phyloP scores from a whole-genome alignment of 2,329 filamentous ascomycete species.

The Fusarium proliferatum region DNA sequence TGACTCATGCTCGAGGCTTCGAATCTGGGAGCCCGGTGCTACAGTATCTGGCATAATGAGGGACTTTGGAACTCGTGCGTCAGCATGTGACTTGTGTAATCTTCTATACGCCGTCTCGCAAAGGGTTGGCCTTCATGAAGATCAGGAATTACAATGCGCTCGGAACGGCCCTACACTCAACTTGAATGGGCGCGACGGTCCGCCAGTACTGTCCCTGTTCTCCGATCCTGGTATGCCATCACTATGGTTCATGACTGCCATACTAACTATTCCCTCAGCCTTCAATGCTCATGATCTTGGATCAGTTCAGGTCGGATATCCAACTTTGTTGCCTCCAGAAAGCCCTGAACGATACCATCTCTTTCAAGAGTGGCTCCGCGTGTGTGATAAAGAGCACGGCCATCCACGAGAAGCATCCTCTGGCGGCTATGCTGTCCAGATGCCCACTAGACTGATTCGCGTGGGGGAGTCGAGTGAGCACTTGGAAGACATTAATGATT shows the following conservation, averaged over 20 bases:
- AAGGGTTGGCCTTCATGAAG: neutral
- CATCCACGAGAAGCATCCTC: neutral
- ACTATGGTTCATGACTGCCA: rapidly evolving
- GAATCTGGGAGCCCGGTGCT: neutral
- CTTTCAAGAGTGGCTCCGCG: neutral
- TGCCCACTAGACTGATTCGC: neutral
- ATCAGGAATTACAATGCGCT: neutral
- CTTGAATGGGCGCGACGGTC: neutral
- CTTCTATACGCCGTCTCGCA: neutral
- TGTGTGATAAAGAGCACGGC: neutral
- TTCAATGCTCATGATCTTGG: neutral
- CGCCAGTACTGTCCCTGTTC: neutral
- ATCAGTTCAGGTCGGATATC: neutral
- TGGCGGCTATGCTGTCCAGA: neutral
- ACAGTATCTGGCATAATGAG: neutral
- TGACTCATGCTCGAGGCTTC: neutral
- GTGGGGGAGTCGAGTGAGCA: neutral
- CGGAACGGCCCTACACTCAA: neutral
- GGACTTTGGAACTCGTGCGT: neutral
- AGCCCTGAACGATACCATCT: neutral
- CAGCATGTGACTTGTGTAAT: neutral
- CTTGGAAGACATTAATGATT: neutral
- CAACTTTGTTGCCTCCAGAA: neutral
- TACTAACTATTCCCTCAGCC: neutral
- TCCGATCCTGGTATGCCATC: neutral